These are phyloP conservation scores for Lentinula sp. DNA, from an alignment of 768 basidiomycete species.

Conservation along the genomic window DNA sequence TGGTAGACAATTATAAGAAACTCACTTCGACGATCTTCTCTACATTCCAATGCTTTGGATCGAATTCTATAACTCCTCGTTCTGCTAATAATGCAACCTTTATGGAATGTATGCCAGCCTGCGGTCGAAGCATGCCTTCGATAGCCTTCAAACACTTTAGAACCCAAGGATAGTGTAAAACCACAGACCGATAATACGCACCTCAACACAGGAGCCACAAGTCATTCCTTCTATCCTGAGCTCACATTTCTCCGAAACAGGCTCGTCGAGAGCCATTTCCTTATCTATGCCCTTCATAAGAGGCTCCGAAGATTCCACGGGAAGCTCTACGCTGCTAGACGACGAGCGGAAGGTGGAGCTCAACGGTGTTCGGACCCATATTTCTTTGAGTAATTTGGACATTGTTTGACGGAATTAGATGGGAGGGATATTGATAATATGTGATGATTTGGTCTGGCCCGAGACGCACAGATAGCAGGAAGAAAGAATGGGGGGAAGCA, in stretches of 20 bases:
- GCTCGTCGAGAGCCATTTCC: constrained; percentile 15
- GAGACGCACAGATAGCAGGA: neutral
- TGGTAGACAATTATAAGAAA: constrained; percentile 5
- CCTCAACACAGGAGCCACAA: constrained; percentile 85
- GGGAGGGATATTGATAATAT: neutral
- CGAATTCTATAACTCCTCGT: constrained; percentile 86
- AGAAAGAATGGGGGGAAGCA: neutral
- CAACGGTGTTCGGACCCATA: constrained; percentile 7
- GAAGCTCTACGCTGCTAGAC: constrained; percentile 11
- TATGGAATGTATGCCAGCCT: constrained; percentile 85
- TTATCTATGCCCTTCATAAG: constrained; percentile 17
- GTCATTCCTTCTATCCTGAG: constrained; percentile 88
- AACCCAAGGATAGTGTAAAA: neutral
- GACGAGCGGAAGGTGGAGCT: constrained; percentile 4
- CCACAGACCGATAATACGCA: constrained; percentile 24
- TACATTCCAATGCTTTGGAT: constrained; percentile 71
- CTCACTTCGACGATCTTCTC: constrained; percentile 75
- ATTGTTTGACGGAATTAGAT: neutral
- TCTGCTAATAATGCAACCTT: constrained; percentile 98
- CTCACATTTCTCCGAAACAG: constrained; percentile 55
- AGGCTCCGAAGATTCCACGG: constrained; percentile 14
- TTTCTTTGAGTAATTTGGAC: constrained; percentile 6
- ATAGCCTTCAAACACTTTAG: constrained; percentile 49
- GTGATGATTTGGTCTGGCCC: neutral
- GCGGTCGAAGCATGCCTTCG: constrained; percentile 74